Percentiles rank a stretch among this genome's conserved stretches.
phyloP scores from a whole-genome alignment of 2,329 filamentous ascomycete genomes.

The Periconia sp. region DNA sequence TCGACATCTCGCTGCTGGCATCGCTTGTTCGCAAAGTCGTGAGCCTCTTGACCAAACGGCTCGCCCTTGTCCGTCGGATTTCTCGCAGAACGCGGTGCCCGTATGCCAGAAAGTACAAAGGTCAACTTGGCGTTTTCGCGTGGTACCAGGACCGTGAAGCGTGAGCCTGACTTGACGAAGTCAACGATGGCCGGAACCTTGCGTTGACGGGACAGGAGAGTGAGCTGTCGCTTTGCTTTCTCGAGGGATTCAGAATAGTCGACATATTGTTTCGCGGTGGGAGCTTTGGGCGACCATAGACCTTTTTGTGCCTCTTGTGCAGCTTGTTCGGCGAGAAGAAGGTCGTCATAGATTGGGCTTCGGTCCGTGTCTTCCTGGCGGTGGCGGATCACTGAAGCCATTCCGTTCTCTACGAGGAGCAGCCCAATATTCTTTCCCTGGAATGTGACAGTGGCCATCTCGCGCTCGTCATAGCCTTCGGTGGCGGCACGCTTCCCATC shows the following conservation, averaged over 20 bases:
- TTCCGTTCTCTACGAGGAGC: slow-evolving; percentile 86
- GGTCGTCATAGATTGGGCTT: slow-evolving; percentile 90
- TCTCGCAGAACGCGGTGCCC: slow-evolving; percentile 84
- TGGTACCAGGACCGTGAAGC: slow-evolving; percentile 90
- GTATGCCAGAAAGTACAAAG: slow-evolving; percentile 90
- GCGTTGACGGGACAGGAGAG: slow-evolving; percentile 86
- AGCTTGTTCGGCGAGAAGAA: slow-evolving; percentile 77
- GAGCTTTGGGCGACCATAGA: slow-evolving; percentile 91
- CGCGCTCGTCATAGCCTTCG: slow-evolving; percentile 91
- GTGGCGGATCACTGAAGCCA: slow-evolving; percentile 92
- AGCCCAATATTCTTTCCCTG: slow-evolving; percentile 89
- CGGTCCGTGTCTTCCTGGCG: slow-evolving; percentile 93
- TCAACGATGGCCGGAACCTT: slow-evolving; percentile 93
- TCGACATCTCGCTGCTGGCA: slow-evolving; percentile 95
- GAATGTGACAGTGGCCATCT: slow-evolving; percentile 86
- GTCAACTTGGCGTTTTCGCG: slow-evolving; percentile 94
- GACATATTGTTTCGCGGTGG: slow-evolving; percentile 79
- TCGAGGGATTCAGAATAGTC: slow-evolving; percentile 93
- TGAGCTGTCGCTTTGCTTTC: slow-evolving; percentile 93
- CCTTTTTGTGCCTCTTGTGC: slow-evolving; percentile 90
- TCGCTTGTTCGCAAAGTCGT: slow-evolving; percentile 86
- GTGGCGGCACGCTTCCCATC: slow-evolving; percentile 89
- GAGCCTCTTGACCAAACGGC: slow-evolving; percentile 92
- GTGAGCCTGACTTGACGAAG: slow-evolving; percentile 95
- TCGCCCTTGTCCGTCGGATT: slow-evolving; percentile 82